Percentiles rank a stretch among this genome's conserved stretches.
Evolutionary conservation across 164 flowering plant genomes (phyloP).

Genomic region (Chimonanthus salicifolius): DNA sequence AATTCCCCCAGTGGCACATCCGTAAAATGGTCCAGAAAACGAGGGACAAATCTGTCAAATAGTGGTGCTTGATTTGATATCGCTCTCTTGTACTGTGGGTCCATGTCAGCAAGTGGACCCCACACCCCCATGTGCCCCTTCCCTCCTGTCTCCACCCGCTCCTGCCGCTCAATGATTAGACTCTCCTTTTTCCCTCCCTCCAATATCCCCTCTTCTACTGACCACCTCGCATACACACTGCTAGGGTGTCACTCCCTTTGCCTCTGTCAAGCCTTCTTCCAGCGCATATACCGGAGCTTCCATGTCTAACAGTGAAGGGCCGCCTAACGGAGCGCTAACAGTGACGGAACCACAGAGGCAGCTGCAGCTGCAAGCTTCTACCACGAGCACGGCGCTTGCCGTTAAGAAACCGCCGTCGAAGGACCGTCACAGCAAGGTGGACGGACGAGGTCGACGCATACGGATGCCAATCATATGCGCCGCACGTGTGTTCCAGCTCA

Average conservation of each 20-base stretch:
- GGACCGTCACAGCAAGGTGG: slow-evolving; percentile 90
- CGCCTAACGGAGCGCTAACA: slow-evolving; percentile 31
- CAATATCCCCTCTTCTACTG: not conserved
- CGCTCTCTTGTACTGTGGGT: not conserved
- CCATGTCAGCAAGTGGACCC: slow-evolving; percentile 29
- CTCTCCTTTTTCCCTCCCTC: slow-evolving; percentile 1
- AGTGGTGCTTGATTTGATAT: not conserved
- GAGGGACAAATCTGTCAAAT: not conserved
- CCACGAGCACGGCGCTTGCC: slow-evolving; percentile 25
- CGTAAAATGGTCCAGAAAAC: not conserved
- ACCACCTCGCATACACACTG: not conserved
- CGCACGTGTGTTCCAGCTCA: slow-evolving; percentile 78
- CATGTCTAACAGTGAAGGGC: slow-evolving; percentile 2
- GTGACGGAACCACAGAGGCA: slow-evolving; percentile 25
- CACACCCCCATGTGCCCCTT: slow-evolving; percentile 78
- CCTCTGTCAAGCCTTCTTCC: not conserved
- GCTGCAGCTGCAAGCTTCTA: not conserved
- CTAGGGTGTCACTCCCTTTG: not conserved
- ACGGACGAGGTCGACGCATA: slow-evolving; percentile 80
- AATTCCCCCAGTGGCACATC: not conserved
- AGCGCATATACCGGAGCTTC: not conserved
- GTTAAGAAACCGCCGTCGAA: slow-evolving; percentile 81
- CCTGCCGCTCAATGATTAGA: slow-evolving; percentile 83
- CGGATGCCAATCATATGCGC: slow-evolving; percentile 95
- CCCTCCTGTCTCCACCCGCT: slow-evolving; percentile 86